Conservation (phyloP, 257 asterid genomes). For the Petunia secreta region DNA sequence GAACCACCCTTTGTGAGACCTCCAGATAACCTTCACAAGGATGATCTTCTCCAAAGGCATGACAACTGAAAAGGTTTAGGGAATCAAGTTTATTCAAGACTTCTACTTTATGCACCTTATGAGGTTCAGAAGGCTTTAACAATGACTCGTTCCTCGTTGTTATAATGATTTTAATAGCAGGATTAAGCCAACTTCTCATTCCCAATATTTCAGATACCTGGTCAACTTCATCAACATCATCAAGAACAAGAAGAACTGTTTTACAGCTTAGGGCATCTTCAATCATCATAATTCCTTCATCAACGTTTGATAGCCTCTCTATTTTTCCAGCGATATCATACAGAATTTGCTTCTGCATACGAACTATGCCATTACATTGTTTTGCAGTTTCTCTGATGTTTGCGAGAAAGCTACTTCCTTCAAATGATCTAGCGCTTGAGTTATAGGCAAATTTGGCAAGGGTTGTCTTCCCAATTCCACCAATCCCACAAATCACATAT, state of each 20-base stretch:
- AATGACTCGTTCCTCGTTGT: slow-evolving; percentile 25
- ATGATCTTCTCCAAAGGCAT: slow-evolving; percentile 26
- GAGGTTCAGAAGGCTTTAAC: slow-evolving; percentile 22
- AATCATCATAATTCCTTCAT: slow-evolving; percentile 33
- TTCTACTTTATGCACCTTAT: slow-evolving; percentile 20
- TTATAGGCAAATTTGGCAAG: slow-evolving; percentile 26
- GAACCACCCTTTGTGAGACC: slow-evolving; percentile 16
- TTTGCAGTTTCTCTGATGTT: slow-evolving; percentile 29
- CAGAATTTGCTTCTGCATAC: slow-evolving; percentile 31
- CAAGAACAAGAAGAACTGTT: slow-evolving; percentile 33
- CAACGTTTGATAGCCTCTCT: slow-evolving; percentile 12
- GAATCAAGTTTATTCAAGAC: slow-evolving; percentile 7
- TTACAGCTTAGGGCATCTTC: slow-evolving; percentile 22
- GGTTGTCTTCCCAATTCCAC: slow-evolving; percentile 40
- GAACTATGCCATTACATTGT: slow-evolving; percentile 29
- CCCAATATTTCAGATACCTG: slow-evolving; percentile 31
- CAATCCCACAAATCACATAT: slow-evolving; percentile 34
- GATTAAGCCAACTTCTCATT: slow-evolving; percentile 23
- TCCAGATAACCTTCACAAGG: neutral
- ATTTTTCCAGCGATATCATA: slow-evolving; percentile 23
- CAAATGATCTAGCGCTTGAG: slow-evolving; percentile 22
- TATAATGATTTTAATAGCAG: slow-evolving; percentile 30
- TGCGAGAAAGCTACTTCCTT: slow-evolving; percentile 33
- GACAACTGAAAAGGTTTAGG: slow-evolving; percentile 19
- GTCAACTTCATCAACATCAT: slow-evolving; percentile 35